Conservation (phyloP, 805 yeast genomes). For the Wickerhamiella lipophila region DNA sequence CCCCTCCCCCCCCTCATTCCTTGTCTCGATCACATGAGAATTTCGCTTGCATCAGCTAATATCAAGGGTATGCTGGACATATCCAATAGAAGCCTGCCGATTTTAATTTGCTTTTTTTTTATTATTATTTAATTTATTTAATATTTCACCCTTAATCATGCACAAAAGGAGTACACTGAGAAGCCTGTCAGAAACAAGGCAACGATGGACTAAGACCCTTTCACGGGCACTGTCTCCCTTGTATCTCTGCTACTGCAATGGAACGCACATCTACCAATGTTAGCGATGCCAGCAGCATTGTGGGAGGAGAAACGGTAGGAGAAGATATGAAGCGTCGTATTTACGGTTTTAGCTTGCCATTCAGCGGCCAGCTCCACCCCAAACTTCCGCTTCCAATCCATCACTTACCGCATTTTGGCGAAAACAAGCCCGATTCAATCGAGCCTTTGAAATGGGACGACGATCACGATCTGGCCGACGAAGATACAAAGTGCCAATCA, state of each 20-base stretch:
- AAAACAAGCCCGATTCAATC: constrained; percentile 11
- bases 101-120: background rate
- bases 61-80: too few species aligned
- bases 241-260: background rate
- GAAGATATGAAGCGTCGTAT: constrained; percentile 12
- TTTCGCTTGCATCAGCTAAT: too few species aligned
- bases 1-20: too few species aligned
- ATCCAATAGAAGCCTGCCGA: too few species aligned
- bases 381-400: constrained; percentile 10
- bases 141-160: background rate
- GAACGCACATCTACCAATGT: constrained; percentile 6
- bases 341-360: constrained; percentile 41
- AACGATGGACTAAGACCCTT: background rate
- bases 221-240: background rate
- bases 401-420: constrained; percentile 13
- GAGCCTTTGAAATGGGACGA: constrained; percentile 22
- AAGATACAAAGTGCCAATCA: constrained; percentile 33
- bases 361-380: constrained; percentile 34
- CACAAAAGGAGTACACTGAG: background rate
- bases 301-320: constrained; percentile 15
- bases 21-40: too few species aligned
- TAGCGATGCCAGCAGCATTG: constrained; percentile 9
- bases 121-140: background rate
- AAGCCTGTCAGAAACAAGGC: background rate
- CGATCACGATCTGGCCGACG: constrained; percentile 29